phyloP scores from a whole-genome alignment of 306 rosid species.

The Lithocarpus polystachyus region DNA sequence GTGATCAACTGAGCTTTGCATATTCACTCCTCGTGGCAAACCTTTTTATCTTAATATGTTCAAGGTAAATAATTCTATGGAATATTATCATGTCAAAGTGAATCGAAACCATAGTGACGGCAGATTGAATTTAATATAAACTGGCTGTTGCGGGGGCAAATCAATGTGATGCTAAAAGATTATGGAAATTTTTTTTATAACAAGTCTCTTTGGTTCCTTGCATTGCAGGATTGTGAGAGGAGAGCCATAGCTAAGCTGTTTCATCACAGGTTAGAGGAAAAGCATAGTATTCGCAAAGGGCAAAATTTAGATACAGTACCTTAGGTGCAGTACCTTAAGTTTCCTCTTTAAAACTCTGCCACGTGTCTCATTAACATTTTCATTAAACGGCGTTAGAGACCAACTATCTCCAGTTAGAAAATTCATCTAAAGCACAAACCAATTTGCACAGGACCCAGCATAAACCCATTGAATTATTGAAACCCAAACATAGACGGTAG shows the following conservation, averaged over 20 bases:
- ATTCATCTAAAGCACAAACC: too few species aligned
- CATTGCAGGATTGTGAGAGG: constrained; percentile 87
- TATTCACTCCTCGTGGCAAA: constrained; percentile 74
- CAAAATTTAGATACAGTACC: too few species aligned
- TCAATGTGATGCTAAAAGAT: background rate
- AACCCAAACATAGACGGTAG: too few species aligned
- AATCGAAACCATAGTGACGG: background rate
- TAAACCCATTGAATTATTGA: too few species aligned
- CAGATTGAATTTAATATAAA: background rate
- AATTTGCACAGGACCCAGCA: too few species aligned
- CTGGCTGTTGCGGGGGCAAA: background rate
- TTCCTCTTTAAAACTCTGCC: too few species aligned
- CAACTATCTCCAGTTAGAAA: too few species aligned
- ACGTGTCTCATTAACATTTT: too few species aligned
- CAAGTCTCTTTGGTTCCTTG: constrained; percentile 14
- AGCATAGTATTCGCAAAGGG: constrained; percentile 29
- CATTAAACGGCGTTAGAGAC: too few species aligned
- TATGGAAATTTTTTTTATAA: constrained; percentile 6
- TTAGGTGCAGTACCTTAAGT: too few species aligned
- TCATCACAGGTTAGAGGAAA: constrained; percentile 82
- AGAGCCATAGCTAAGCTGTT: constrained; percentile 87
- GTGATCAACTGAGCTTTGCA: constrained; percentile 97
- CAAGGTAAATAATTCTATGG: constrained; percentile 57
- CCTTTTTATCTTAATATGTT: constrained; percentile 89
- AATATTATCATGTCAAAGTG: constrained; percentile 8